Evolutionary conservation across 2,329 filamentous ascomycete species (phyloP).

Genomic region (Colletotrichum sansevieriae): DNA sequence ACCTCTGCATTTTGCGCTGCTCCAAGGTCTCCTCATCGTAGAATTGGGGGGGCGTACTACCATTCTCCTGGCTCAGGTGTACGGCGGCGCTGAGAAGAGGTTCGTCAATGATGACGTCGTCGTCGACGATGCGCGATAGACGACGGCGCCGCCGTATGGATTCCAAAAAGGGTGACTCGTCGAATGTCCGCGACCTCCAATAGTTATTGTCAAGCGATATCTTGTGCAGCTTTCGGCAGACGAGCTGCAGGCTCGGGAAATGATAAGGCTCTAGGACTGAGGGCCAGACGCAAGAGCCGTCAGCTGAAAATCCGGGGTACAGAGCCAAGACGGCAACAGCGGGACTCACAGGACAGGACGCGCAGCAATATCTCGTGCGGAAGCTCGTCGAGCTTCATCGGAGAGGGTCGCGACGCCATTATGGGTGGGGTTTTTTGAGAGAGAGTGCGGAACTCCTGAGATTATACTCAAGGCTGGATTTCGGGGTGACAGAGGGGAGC

Average conservation of each 20-base stretch:
- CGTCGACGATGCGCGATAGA: slow-evolving; percentile 43
- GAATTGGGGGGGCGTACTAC: neutral
- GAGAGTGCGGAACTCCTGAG: neutral
- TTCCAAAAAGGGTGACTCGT: slow-evolving; percentile 75
- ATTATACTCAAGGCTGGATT: slow-evolving; percentile 20
- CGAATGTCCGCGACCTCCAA: slow-evolving; percentile 83
- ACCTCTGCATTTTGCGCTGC: slow-evolving; percentile 54
- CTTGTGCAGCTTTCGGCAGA: slow-evolving; percentile 74
- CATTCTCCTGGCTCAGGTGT: slow-evolving; percentile 30
- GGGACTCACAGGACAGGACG: slow-evolving; percentile 38
- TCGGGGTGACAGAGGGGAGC: slow-evolving; percentile 36
- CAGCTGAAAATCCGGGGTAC: slow-evolving; percentile 32
- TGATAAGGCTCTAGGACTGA: slow-evolving; percentile 74
- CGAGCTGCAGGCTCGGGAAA: slow-evolving; percentile 76
- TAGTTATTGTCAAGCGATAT: slow-evolving; percentile 80
- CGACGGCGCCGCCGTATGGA: slow-evolving; percentile 67
- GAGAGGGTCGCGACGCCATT: slow-evolving; percentile 41
- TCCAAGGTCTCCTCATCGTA: slow-evolving; percentile 46
- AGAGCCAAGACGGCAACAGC: slow-evolving; percentile 18
- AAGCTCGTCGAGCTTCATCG: slow-evolving; percentile 62
- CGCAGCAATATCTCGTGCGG: slow-evolving; percentile 75
- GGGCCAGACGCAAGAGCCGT: slow-evolving; percentile 29
- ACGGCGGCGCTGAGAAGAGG: slow-evolving; percentile 36
- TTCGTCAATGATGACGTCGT: slow-evolving; percentile 34
- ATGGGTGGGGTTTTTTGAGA: slow-evolving; percentile 32